These are phyloP conservation scores for Fusarium sp. DNA, from an alignment of 2,329 filamentous ascomycete genomes.

Conservation along the genomic window DNA sequence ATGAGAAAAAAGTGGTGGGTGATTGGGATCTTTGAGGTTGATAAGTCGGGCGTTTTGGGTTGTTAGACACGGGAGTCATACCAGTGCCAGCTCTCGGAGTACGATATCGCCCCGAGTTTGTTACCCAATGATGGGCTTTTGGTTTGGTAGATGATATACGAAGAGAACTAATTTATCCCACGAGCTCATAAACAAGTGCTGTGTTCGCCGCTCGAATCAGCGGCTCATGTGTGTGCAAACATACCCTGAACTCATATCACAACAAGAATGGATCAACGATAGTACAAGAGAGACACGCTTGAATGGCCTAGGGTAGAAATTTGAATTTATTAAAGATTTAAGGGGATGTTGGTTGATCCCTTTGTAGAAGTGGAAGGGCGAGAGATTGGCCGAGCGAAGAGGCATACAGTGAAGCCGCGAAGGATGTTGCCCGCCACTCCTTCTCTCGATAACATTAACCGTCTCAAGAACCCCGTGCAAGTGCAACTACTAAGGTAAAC, in stretches of 20 bases:
- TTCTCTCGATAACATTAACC: background rate
- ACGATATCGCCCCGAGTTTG: background rate
- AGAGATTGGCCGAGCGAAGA: background rate
- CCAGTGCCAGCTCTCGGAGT: background rate
- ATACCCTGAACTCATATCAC: background rate
- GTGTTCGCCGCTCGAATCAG: background rate
- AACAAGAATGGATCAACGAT: background rate
- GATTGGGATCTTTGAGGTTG: background rate
- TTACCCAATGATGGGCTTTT: background rate
- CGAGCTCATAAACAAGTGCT: background rate
- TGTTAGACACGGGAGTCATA: background rate
- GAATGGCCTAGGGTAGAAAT: background rate
- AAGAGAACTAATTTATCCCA: background rate
- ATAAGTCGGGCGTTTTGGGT: background rate
- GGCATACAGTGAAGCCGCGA: background rate
- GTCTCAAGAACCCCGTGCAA: background rate
- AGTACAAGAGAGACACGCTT: background rate
- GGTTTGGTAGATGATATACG: background rate
- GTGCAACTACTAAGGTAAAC: background rate
- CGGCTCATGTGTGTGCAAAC: background rate
- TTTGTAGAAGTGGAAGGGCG: background rate
- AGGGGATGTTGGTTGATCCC: too few relatives aligned
- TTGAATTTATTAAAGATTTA: background rate
- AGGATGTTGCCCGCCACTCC: background rate
- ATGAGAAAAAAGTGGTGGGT: background rate